A percentile compares a stretch with the other conserved stretches of the same genome.
These are phyloP conservation scores for Leccinum rimulosum DNA, from an alignment of 768 basidiomycete genomes.

Conservation along the genomic window DNA sequence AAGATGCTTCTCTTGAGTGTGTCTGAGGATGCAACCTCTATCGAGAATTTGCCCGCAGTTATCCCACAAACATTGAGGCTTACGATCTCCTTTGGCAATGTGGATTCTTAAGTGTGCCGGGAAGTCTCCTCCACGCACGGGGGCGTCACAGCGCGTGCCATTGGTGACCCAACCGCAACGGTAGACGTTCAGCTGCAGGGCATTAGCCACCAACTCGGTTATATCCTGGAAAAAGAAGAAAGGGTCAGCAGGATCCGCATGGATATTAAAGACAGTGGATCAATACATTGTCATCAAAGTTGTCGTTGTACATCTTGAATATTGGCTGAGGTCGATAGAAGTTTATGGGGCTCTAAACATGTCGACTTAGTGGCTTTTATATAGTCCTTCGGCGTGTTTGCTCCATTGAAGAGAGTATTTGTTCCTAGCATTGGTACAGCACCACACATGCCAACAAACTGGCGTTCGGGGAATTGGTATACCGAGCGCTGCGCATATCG, in stretches of 20 bases:
- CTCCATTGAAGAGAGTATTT: conserved; percentile 2
- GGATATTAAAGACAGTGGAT: background rate
- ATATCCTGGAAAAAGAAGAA: conserved; percentile 8
- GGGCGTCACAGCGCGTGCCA: conserved; percentile 6
- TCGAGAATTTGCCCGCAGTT: conserved; percentile 13
- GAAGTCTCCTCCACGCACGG: conserved; percentile 16
- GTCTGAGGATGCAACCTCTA: conserved; percentile 15
- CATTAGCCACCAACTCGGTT: conserved; percentile 7
- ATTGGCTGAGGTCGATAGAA: background rate
- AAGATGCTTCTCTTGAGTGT: conserved; percentile 25
- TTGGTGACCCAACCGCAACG: conserved; percentile 12
- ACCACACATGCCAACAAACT: conserved; percentile 16
- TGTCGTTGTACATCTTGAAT: conserved; percentile 5
- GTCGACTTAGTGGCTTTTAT: conserved; percentile 7
- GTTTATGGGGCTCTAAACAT: background rate
- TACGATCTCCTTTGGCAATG: background rate
- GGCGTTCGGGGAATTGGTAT: conserved; percentile 1
- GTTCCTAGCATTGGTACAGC: conserved; percentile 13
- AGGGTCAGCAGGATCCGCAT: background rate
- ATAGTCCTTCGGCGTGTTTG: background rate
- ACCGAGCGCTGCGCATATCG: background rate
- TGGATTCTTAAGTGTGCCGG: conserved; percentile 18
- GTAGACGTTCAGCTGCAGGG: background rate
- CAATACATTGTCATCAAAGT: conserved; percentile 14
- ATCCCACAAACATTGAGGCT: conserved; percentile 15